A percentile compares a stretch with the other conserved stretches of the same genome.
These are phyloP conservation scores for Aspergillus sp. DNA, from an alignment of 2,329 filamentous ascomycete species.

Conservation along the genomic window DNA sequence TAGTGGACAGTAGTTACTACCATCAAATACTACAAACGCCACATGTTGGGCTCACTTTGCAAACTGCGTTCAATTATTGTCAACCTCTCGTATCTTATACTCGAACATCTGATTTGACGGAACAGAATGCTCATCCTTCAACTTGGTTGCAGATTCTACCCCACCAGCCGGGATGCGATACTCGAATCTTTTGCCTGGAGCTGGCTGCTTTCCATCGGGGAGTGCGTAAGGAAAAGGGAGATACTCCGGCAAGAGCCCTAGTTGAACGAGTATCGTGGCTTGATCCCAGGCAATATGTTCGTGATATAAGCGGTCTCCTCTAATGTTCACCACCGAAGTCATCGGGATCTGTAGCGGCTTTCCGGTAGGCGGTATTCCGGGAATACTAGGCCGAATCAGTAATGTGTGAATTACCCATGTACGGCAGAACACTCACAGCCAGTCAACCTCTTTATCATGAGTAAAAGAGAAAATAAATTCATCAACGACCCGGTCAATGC, in stretches of 20 bases:
- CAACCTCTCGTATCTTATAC: conserved; percentile 25
- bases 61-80: conserved; percentile 6
- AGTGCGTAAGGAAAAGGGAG: conserved; percentile 56
- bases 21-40: too few species aligned
- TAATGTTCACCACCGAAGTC: conserved; percentile 59
- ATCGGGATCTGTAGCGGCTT: conserved; percentile 54
- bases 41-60: too few species aligned
- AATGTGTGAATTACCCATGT: too few species aligned
- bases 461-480: conserved; percentile 63
- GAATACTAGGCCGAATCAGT: conserved; percentile 35
- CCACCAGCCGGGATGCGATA: conserved; percentile 58
- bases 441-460: conserved; percentile 58
- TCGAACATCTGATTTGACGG: conserved; percentile 54
- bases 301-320: conserved; percentile 61
- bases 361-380: conserved; percentile 54
- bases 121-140: conserved; percentile 44
- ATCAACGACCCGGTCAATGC: conserved; percentile 64
- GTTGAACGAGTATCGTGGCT: conserved; percentile 53
- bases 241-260: conserved; percentile 59
- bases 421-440: conserved; percentile 50
- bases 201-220: conserved; percentile 30
- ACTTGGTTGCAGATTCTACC: conserved; percentile 46
- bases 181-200: conserved; percentile 44
- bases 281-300: conserved; percentile 70
- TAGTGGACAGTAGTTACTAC: too few species aligned